phyloP scores from a whole-genome alignment of 2,329 filamentous ascomycete genomes.

The Pestalotiopsis sp. region DNA sequence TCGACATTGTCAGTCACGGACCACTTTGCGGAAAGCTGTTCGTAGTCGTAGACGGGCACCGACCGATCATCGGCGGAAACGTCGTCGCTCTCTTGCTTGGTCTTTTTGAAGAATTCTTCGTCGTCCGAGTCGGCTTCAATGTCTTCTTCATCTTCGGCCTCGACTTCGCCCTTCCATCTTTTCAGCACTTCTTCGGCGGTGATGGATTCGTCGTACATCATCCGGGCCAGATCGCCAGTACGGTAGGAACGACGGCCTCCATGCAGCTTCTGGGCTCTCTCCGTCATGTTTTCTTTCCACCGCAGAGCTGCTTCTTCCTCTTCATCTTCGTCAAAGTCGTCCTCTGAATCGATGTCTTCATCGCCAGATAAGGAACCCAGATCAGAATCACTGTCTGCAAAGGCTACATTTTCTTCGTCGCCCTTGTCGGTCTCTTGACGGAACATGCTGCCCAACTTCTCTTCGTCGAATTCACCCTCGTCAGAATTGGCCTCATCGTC shows the following conservation, averaged over 20 bases:
- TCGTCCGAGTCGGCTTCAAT: slow-evolving; percentile 60
- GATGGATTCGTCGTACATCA: slow-evolving; percentile 86
- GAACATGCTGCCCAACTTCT: slow-evolving; percentile 64
- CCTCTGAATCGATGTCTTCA: slow-evolving; percentile 48
- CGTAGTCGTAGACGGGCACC: slow-evolving; percentile 80
- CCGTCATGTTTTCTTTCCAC: slow-evolving; percentile 88
- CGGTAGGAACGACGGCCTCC: slow-evolving; percentile 72
- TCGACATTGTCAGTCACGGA: slow-evolving; percentile 77
- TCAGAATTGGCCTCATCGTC: slow-evolving; percentile 54
- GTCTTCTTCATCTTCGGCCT: slow-evolving; percentile 59
- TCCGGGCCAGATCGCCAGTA: slow-evolving; percentile 78
- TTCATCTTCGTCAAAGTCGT: slow-evolving; percentile 54
- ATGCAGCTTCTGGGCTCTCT: slow-evolving; percentile 74
- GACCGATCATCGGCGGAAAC: slow-evolving; percentile 74
- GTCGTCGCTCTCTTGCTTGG: slow-evolving; percentile 67
- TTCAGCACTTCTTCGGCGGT: slow-evolving; percentile 74
- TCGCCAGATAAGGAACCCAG: slow-evolving; percentile 79
- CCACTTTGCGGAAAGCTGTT: slow-evolving; percentile 84
- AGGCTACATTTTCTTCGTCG: slow-evolving; percentile 75
- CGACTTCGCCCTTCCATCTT: slow-evolving; percentile 75
- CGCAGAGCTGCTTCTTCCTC: slow-evolving; percentile 71
- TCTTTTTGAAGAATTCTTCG: slow-evolving; percentile 68
- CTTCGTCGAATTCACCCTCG: slow-evolving; percentile 61
- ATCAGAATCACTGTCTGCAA: slow-evolving; percentile 97
- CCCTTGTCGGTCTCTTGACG: slow-evolving; percentile 52